Conservation (phyloP, 306 rosid species). For the Glycine soja region DNA sequence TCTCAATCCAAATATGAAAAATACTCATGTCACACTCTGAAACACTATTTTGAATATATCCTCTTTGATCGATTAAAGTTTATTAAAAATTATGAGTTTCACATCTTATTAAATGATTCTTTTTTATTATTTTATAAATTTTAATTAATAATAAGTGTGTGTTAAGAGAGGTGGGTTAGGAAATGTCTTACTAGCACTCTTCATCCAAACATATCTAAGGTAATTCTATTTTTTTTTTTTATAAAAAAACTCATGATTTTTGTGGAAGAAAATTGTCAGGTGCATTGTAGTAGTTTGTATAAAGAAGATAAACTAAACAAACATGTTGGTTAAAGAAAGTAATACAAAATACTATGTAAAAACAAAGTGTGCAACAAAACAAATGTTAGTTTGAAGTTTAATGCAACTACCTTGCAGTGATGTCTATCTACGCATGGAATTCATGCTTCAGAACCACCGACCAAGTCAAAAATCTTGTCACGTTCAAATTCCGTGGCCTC, state of each 20-base stretch:
- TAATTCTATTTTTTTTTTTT: background rate
- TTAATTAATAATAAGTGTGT: too few species aligned
- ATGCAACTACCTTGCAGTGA: conserved; percentile 12
- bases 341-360: background rate
- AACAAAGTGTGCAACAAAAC: background rate
- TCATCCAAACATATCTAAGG: background rate
- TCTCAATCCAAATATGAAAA: too few species aligned
- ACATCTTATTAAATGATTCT: too few species aligned
- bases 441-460: background rate
- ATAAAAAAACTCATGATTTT: background rate
- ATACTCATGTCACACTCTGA: too few species aligned
- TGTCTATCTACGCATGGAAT: background rate
- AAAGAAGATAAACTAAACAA: background rate
- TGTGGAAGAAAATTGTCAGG: background rate
- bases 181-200: background rate
- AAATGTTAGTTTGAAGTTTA: background rate
- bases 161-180: too few species aligned
- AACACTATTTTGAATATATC: too few species aligned
- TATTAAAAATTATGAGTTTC: too few species aligned
- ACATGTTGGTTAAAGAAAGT: background rate
- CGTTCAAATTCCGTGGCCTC: background rate
- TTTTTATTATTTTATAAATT: too few species aligned
- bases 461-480: background rate
- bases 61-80: too few species aligned
- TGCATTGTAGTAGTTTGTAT: background rate